Conservation (phyloP, 176 grass and related monocot genomes). For the Microstegium vimineum region DNA sequence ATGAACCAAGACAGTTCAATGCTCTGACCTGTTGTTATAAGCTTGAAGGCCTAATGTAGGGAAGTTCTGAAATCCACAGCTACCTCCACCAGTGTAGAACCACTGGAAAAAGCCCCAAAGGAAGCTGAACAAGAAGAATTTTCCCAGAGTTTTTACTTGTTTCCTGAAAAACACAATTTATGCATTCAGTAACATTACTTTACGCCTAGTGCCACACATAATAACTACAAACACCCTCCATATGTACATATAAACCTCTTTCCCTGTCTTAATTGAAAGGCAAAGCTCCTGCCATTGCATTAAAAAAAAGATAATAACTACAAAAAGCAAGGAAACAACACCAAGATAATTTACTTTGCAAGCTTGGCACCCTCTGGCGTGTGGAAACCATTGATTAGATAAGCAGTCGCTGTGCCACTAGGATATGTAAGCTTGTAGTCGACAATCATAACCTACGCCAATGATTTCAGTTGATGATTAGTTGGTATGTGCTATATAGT, state of each 20-base stretch:
- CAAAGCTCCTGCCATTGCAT: no score
- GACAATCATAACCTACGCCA: slow-evolving; percentile 69
- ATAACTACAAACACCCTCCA: no score
- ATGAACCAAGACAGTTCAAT: neutral
- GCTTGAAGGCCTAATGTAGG: slow-evolving; percentile 66
- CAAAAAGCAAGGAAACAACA: neutral
- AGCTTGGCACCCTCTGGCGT: slow-evolving; percentile 59
- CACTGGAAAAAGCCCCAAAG: slow-evolving; percentile 89
- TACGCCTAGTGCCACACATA: neutral
- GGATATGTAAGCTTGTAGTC: slow-evolving; percentile 70
- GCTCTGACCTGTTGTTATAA: slow-evolving; percentile 39
- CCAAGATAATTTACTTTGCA: slow-evolving; percentile 48
- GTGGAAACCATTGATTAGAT: slow-evolving; percentile 66
- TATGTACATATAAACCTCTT: no score
- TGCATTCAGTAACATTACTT: neutral
- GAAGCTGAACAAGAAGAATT: slow-evolving; percentile 63
- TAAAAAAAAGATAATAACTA: no score
- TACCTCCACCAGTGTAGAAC: slow-evolving; percentile 67
- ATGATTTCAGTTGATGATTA: neutral
- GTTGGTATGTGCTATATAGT: neutral
- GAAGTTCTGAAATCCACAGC: slow-evolving; percentile 61
- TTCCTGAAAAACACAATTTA: slow-evolving; percentile 38
- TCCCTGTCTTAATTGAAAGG: no score
- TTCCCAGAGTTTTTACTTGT: slow-evolving; percentile 61
- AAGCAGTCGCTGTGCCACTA: slow-evolving; percentile 60